phyloP scores from a whole-genome alignment of 2,329 filamentous ascomycete genomes.

The Lachnellula occidentalis region DNA sequence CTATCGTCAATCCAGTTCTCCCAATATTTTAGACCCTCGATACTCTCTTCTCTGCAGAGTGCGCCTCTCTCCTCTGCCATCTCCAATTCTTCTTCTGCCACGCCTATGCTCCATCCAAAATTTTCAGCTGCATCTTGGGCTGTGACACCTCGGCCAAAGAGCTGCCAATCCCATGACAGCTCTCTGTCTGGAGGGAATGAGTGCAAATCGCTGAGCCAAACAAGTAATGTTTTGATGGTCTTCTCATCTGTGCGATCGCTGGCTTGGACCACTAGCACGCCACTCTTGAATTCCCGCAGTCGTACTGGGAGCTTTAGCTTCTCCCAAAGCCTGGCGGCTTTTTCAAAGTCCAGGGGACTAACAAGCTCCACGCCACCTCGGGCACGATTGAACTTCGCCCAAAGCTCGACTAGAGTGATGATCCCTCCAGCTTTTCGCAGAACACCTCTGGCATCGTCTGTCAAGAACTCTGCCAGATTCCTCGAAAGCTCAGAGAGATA shows the following conservation, averaged over 20 bases:
- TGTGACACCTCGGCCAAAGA: conserved; percentile 80
- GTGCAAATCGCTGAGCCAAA: conserved; percentile 73
- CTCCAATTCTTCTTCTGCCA: conserved; percentile 89
- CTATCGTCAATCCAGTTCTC: conserved; percentile 52
- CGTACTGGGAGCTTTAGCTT: conserved; percentile 80
- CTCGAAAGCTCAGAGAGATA: conserved; percentile 85
- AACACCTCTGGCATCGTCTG: conserved; percentile 75
- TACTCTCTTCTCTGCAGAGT: conserved; percentile 83
- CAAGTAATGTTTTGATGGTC: conserved; percentile 69
- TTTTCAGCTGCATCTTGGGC: conserved; percentile 82
- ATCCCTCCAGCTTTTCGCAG: conserved; percentile 78
- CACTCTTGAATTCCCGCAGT: conserved; percentile 83
- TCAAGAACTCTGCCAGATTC: conserved; percentile 82
- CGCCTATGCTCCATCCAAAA: conserved; percentile 96
- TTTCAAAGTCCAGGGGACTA: conserved; percentile 85
- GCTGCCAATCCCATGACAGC: conserved; percentile 67
- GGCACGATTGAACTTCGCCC: conserved; percentile 91
- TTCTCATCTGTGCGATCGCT: conserved; percentile 86
- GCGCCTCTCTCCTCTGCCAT: conserved; percentile 92
- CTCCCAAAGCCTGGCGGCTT: conserved; percentile 84
- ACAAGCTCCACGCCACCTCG: conserved; percentile 92
- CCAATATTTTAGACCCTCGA: conserved; percentile 92
- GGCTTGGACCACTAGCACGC: conserved; percentile 88
- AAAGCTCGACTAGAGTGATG: conserved; percentile 83
- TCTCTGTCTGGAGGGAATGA: conserved; percentile 58